phyloP scores from a whole-genome alignment of 495 filamentous ascomycete species.

The Talaromyces borbonicus region DNA sequence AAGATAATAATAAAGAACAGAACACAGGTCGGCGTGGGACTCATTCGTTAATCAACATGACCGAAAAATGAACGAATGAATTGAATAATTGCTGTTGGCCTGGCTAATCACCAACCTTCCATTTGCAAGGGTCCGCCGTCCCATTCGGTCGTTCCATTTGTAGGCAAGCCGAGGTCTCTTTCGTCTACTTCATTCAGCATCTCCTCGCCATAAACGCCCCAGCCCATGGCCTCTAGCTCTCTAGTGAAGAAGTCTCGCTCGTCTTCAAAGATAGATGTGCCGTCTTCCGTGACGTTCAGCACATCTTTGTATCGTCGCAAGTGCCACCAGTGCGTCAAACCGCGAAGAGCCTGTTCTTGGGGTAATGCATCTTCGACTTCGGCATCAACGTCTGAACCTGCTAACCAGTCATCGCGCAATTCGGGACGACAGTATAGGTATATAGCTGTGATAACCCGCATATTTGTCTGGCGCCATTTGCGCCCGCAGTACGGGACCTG shows the following conservation, averaged over 20 bases:
- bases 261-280: slow-evolving; percentile 49
- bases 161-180: slow-evolving; percentile 27
- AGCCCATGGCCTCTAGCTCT: slow-evolving; percentile 78
- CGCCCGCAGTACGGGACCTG: slow-evolving; percentile 96
- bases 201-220: slow-evolving; percentile 35
- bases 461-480: slow-evolving; percentile 96
- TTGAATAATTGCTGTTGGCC: too few relatives aligned
- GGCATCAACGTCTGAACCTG: slow-evolving; percentile 79
- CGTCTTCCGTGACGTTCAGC: slow-evolving; percentile 58
- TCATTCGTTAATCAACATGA: too few relatives aligned
- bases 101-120: slow-evolving; percentile 27
- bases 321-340: slow-evolving; percentile 88
- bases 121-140: slow-evolving; percentile 35
- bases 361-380: slow-evolving; percentile 89
- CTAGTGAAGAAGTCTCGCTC: slow-evolving; percentile 84
- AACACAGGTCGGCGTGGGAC: too few relatives aligned
- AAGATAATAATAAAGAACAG: too few relatives aligned
- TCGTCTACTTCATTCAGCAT: slow-evolving; percentile 32
- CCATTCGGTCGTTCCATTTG: slow-evolving; percentile 35
- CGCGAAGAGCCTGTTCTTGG: slow-evolving; percentile 77
- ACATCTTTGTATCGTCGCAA: slow-evolving; percentile 67
- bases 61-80: too few relatives aligned
- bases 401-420: slow-evolving; percentile 90
- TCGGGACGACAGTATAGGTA: slow-evolving; percentile 90
- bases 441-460: slow-evolving; percentile 95